Percentiles rank a stretch among this genome's conserved stretches.
Conservation (phyloP, 2,329 filamentous ascomycete genomes). For the Paradendryphiella salina region DNA sequence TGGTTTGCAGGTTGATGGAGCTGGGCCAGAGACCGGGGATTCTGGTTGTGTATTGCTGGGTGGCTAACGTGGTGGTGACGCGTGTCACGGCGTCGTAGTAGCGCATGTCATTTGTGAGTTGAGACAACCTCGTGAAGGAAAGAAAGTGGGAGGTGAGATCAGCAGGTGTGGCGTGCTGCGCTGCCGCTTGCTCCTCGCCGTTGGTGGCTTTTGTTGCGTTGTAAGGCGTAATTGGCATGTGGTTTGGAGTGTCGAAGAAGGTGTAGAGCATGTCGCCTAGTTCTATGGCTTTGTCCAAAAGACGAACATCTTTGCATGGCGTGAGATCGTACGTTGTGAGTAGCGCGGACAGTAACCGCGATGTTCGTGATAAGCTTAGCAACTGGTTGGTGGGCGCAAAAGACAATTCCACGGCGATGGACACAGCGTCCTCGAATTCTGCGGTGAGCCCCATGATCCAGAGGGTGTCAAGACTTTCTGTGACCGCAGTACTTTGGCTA, state of each 20-base stretch:
- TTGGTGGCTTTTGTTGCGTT: constrained; percentile 13
- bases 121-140: constrained; percentile 50
- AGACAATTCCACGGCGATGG: neutral
- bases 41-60: constrained; percentile 46
- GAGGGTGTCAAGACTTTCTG: neutral
- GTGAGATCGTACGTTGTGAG: constrained; percentile 1
- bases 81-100: constrained; percentile 51
- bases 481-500: neutral
- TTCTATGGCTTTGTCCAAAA: constrained; percentile 63
- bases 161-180: constrained; percentile 45
- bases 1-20: constrained; percentile 22
- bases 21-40: constrained; percentile 52
- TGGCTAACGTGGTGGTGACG: constrained; percentile 45
- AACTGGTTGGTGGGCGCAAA: neutral
- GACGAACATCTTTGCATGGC: constrained; percentile 32
- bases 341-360: neutral
- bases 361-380: neutral
- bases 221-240: constrained; percentile 58
- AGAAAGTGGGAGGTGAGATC: constrained; percentile 49
- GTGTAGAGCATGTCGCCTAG: constrained; percentile 65
- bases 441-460: constrained; percentile 1
- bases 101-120: constrained; percentile 49
- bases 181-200: constrained; percentile 40
- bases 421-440: neutral
- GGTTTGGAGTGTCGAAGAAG: constrained; percentile 67